A percentile compares a stretch with the other conserved stretches of the same genome.
phyloP scores from a whole-genome alignment of 2,329 filamentous ascomycete genomes.

The Pseudocercospora cruenta region DNA sequence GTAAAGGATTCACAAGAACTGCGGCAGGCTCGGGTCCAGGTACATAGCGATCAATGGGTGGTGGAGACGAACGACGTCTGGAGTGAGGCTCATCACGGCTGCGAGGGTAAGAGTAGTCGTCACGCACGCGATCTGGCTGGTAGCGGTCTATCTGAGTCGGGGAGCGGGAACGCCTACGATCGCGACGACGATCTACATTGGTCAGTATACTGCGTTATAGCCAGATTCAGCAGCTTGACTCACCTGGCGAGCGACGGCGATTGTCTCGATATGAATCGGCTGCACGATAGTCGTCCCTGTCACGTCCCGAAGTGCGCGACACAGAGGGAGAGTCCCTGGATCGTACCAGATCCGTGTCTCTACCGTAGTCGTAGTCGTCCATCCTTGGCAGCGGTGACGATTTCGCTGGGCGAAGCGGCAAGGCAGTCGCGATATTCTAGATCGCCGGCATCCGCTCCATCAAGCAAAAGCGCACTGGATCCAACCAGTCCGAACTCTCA shows the following conservation, averaged over 20 bases:
- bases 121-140: conserved; percentile 70
- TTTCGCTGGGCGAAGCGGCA: background rate
- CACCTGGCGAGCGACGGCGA: conserved; percentile 37
- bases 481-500: background rate
- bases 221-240: background rate
- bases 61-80: conserved; percentile 62
- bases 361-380: conserved; percentile 28
- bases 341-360: conserved; percentile 12
- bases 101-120: conserved; percentile 62
- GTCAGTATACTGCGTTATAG: conserved; percentile 8
- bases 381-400: conserved; percentile 13
- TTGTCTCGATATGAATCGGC: conserved; percentile 34
- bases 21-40: conserved; percentile 67
- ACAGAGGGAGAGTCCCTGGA: conserved; percentile 19
- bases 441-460: conserved; percentile 25
- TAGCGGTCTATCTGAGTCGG: conserved; percentile 74
- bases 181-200: conserved; percentile 41
- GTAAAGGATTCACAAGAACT: conserved; percentile 66
- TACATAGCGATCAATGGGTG: conserved; percentile 81
- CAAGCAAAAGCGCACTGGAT: conserved; percentile 13
- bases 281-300: conserved; percentile 34
- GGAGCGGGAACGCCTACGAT: conserved; percentile 73
- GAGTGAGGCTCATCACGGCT: conserved; percentile 67
- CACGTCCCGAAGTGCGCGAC: conserved; percentile 24
- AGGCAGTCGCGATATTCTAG: conserved; percentile 6